Conservation (phyloP, 176 grass and related monocot species). For the Chrysopogon serrulatus region DNA sequence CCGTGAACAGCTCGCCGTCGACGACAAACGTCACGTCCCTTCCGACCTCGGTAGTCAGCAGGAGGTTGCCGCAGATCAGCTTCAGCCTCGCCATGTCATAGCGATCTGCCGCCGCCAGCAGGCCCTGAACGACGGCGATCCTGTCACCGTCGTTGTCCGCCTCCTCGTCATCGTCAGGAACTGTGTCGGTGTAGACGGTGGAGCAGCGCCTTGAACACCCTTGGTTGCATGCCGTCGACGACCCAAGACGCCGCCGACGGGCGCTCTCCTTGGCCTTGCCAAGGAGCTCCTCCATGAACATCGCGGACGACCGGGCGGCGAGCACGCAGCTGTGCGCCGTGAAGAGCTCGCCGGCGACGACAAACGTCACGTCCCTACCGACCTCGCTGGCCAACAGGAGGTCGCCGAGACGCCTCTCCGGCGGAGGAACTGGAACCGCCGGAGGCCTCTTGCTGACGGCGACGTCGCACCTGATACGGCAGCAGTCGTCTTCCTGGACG, state of each 20-base stretch:
- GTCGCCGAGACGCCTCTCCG: background rate
- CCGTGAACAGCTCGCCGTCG: no score
- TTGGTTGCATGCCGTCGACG: conserved; percentile 10
- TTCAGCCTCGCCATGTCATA: background rate
- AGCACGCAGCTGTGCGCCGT: conserved; percentile 12
- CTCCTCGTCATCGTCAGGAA: no score
- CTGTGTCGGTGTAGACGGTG: conserved; percentile 19
- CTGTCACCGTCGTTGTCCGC: no score
- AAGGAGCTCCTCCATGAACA: background rate
- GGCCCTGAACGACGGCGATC: no score
- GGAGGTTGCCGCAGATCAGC: conserved; percentile 16
- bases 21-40: no score
- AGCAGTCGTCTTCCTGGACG: no score
- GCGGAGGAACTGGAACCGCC: no score
- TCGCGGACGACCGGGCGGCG: background rate
- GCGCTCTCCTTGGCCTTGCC: no score
- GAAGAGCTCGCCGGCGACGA: background rate
- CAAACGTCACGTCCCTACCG: background rate
- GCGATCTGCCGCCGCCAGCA: conserved; percentile 32
- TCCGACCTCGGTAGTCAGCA: no score
- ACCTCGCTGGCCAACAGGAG: background rate
- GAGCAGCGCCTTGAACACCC: conserved; percentile 14
- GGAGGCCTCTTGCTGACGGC: background rate
- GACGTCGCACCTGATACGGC: no score
- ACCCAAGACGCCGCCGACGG: no score